Percentiles rank a stretch among this genome's conserved stretches.
phyloP scores from a whole-genome alignment of 2,329 filamentous ascomycete species.

The Xylaria digitata region DNA sequence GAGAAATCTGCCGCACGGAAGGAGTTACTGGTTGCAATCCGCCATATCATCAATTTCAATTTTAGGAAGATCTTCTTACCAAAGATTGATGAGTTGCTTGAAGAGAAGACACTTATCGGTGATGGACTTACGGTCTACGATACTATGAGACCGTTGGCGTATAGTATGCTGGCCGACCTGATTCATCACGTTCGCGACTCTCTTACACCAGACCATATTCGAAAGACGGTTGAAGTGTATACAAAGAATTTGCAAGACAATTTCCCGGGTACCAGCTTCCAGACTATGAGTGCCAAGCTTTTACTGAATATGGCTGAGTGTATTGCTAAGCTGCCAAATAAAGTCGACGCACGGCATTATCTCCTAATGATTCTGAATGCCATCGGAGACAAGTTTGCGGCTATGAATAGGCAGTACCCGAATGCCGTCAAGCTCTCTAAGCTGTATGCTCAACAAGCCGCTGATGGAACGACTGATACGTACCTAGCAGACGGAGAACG shows the following conservation, averaged over 20 bases:
- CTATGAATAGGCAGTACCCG: slow-evolving; percentile 95
- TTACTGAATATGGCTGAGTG: slow-evolving; percentile 98
- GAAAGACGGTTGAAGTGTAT: slow-evolving; percentile 96
- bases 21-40: slow-evolving; percentile 93
- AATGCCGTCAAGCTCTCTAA: slow-evolving; percentile 95
- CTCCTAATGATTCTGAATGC: slow-evolving; percentile 97
- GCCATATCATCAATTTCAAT: slow-evolving; percentile 99
- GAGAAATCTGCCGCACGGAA: slow-evolving; percentile 95
- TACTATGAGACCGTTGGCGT: slow-evolving; percentile 93
- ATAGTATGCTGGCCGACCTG: slow-evolving; percentile 97
- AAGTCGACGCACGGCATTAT: slow-evolving; percentile 93
- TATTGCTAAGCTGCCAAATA: slow-evolving; percentile 93
- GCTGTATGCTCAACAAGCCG: slow-evolving; percentile 76
- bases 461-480: slow-evolving; percentile 72
- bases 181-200: slow-evolving; percentile 96
- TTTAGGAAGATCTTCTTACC: slow-evolving; percentile 93
- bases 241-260: slow-evolving; percentile 95
- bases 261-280: slow-evolving; percentile 97
- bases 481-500: slow-evolving; percentile 85
- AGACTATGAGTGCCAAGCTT: slow-evolving; percentile 98
- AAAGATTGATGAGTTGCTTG: slow-evolving; percentile 94
- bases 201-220: slow-evolving; percentile 89
- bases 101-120: slow-evolving; percentile 93
- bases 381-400: slow-evolving; percentile 96
- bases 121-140: slow-evolving; percentile 97